Base-by-base conservation (phyloP, 2,329 filamentous ascomycete genomes). In the Fusarium dimerum region DNA sequence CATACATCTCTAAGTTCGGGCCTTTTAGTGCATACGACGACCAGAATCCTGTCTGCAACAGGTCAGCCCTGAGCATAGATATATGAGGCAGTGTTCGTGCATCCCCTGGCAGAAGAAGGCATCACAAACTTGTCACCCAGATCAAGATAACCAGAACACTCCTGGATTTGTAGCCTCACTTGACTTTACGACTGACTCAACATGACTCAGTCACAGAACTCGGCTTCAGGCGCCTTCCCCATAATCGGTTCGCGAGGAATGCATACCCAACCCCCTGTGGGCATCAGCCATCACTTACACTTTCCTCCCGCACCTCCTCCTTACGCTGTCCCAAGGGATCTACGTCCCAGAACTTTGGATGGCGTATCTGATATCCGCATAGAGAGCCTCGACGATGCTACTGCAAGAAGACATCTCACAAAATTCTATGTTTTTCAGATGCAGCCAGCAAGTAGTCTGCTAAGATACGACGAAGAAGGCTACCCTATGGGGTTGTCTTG, bases 361-460 rank as follows among this genome's bases (percentile, higher is more conserved):
- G 61, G 67, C 41, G 56, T 66, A 17, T 69, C 65, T 8, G 75
- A 79, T 48, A 63, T 77, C 45, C 70, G 71, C 30, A 54, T 65
- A 9, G 71, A 74, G 40, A 61, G 63, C 15, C 57, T 71, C 48
- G 75, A 71, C 1, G 68, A 74, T 20, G 65, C 68, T 6, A 68
- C 76, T 12, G 74, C 74, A 42, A 68, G 65, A 6, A 69, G 73
- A 4, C 52, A 58, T 4, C 69, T 78, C 13, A 75, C 78, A 0
- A 68, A 71, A 1, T 78, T 74, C 54, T 45, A 66, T 30, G 68
- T 76, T 15, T 66, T 74, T 43, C 75, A 73, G 1, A 72, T 80
- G 45, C 72, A 78, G 52, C 78, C 73, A 63, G 55, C 66, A 17
- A 45, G 59, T 11, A 65, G 63, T 40, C 57, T 64, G 12, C 62